Conservation (phyloP, 202 grass and related monocot genomes). For the Carex arenaria region DNA sequence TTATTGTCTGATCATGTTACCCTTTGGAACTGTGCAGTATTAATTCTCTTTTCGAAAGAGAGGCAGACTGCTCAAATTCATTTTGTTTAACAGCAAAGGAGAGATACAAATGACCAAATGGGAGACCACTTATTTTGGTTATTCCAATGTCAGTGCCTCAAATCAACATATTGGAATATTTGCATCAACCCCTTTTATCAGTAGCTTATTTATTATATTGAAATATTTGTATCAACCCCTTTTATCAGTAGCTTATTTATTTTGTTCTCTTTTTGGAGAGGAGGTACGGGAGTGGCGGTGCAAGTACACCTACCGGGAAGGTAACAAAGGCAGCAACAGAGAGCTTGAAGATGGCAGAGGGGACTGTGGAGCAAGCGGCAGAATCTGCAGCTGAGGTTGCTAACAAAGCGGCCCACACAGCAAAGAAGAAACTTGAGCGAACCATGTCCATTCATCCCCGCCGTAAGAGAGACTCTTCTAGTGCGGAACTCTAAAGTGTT, state of each 20-base stretch:
- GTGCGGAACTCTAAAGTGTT: slow-evolving; percentile 1
- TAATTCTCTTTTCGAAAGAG: background rate
- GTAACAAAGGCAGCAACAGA: slow-evolving; percentile 38
- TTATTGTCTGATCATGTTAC: background rate
- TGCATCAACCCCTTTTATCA: background rate
- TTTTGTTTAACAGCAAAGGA: background rate
- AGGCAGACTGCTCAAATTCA: background rate
- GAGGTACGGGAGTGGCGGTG: background rate
- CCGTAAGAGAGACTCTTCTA: background rate
- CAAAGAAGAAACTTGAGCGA: slow-evolving; percentile 40
- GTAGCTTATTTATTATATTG: background rate
- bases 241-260: background rate
- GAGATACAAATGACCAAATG: background rate
- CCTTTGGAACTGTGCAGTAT: background rate
- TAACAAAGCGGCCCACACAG: slow-evolving; percentile 33
- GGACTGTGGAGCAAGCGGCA: slow-evolving; percentile 38
- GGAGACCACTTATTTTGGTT: background rate
- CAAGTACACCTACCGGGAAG: slow-evolving; percentile 1
- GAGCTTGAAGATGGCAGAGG: slow-evolving; percentile 50
- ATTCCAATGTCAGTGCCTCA: background rate
- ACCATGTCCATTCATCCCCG: slow-evolving; percentile 33
- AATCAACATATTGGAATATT: background rate
- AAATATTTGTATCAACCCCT: background rate
- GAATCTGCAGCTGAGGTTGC: slow-evolving; percentile 46
- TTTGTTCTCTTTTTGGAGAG: background rate